phyloP scores from a whole-genome alignment of 257 asterid genomes.

The Lithospermum erythrorhizon region DNA sequence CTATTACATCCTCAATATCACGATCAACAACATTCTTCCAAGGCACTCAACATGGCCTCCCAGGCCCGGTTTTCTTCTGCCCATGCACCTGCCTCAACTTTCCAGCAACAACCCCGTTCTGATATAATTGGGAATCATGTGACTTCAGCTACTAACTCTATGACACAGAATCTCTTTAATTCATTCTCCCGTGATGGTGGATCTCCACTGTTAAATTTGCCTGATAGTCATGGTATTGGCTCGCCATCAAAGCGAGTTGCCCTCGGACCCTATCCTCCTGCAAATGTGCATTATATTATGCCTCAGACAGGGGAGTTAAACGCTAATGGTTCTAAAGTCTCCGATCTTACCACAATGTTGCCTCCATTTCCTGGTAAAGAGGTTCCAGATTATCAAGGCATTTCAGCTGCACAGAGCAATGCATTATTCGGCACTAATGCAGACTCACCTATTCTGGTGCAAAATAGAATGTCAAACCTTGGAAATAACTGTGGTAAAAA shows the following conservation, averaged over 20 bases:
- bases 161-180: constrained; percentile 49
- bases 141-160: constrained; percentile 32
- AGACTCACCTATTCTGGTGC: constrained; percentile 39
- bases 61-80: constrained; percentile 45
- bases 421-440: constrained; percentile 43
- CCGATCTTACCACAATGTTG: constrained; percentile 53
- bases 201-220: constrained; percentile 32
- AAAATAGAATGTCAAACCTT: constrained; percentile 38
- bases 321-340: constrained; percentile 39
- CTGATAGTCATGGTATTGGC: constrained; percentile 33
- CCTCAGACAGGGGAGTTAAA: constrained; percentile 48
- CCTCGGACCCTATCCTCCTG: constrained; percentile 50
- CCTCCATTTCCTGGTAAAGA: constrained; percentile 66
- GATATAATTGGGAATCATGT: constrained; percentile 48
- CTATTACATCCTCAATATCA: constrained; percentile 35
- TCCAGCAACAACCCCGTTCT: constrained; percentile 45
- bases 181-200: constrained; percentile 58
- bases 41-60: constrained; percentile 24
- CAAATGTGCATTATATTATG: constrained; percentile 44
- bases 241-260: constrained; percentile 66
- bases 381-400: constrained; percentile 43
- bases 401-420: constrained; percentile 38
- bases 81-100: constrained; percentile 34
- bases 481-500: constrained; percentile 28
- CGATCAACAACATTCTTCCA: constrained; percentile 29